These are phyloP conservation scores for Acanthamoeba sp. DNA, from an alignment of 208 protist species.

Conservation along the genomic window DNA sequence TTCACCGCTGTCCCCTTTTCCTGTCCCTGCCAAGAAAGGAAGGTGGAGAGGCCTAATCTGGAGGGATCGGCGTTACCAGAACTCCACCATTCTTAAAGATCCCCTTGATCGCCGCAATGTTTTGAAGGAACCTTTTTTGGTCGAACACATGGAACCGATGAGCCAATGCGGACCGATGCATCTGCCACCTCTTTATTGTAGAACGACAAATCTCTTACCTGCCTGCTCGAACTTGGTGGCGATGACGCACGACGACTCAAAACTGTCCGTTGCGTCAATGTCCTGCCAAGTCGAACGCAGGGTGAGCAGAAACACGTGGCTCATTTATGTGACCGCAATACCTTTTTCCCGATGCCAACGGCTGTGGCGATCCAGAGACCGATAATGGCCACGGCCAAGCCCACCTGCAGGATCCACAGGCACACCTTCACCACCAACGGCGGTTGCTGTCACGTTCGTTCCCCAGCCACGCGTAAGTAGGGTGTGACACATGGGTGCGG, in stretches of 20 bases:
- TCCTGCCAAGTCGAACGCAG: background rate
- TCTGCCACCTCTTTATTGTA: no score
- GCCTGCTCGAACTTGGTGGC: background rate
- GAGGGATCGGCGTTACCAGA: no score
- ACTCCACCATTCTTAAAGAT: no score
- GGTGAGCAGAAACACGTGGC: background rate
- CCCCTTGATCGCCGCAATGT: no score
- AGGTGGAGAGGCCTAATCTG: no score
- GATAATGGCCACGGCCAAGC: background rate
- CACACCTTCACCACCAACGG: slow-evolving; percentile 20
- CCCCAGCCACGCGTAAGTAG: background rate
- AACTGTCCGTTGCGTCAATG: background rate
- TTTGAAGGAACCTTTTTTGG: no score
- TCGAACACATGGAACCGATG: no score
- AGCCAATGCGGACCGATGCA: no score
- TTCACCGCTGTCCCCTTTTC: no score
- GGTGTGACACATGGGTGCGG: background rate
- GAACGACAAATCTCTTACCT: no score
- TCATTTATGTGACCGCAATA: background rate
- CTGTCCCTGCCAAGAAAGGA: no score
- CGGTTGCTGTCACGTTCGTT: no score
- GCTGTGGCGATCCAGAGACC: slow-evolving; percentile 62
- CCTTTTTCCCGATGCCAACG: slow-evolving; percentile 52
- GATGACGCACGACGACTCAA: background rate
- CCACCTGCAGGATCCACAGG: slow-evolving; percentile 20